Conservation (phyloP, 2,329 filamentous ascomycete genomes). For the Davidsoniella virescens region DNA sequence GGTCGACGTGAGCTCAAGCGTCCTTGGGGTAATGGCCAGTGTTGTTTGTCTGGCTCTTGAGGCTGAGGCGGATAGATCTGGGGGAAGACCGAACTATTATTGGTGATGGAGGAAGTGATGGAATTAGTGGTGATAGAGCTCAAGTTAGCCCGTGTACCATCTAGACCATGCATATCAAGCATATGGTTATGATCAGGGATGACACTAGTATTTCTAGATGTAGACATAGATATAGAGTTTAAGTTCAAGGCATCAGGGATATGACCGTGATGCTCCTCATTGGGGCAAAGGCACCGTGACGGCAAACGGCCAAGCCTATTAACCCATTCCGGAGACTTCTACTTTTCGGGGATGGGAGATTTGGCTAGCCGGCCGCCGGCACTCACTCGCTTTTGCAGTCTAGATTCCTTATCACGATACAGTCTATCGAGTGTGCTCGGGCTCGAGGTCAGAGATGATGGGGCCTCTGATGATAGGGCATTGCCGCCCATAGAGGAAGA, state of each 20-base stretch:
- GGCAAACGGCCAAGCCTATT: constrained; percentile 13
- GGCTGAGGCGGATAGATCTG: no score
- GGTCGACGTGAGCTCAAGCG: constrained; percentile 3
- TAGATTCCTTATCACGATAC: constrained; percentile 47
- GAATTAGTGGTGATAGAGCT: no score
- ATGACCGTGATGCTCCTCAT: neutral
- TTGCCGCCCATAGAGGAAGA: constrained; percentile 30
- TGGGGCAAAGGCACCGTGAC: constrained; percentile 5
- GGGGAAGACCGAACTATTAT: no score
- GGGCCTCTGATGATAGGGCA: constrained; percentile 24
- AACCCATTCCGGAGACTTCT: constrained; percentile 24
- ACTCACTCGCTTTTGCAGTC: constrained; percentile 64
- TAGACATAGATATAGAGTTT: neutral
- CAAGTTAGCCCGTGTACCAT: no score
- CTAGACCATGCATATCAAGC: no score
- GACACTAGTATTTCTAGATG: no score
- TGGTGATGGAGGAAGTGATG: no score
- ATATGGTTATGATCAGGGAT: no score
- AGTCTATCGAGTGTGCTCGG: constrained; percentile 26
- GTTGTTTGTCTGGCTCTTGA: no score
- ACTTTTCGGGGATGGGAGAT: constrained; percentile 45
- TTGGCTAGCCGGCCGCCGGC: constrained; percentile 57
- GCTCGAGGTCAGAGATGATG: constrained; percentile 38
- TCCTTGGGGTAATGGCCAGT: no score
- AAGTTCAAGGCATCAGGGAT: neutral